A percentile compares a stretch with the other conserved stretches of the same genome.
Evolutionary conservation across 2,329 filamentous ascomycete genomes (phyloP).

Genomic region (Fusarium setosum): DNA sequence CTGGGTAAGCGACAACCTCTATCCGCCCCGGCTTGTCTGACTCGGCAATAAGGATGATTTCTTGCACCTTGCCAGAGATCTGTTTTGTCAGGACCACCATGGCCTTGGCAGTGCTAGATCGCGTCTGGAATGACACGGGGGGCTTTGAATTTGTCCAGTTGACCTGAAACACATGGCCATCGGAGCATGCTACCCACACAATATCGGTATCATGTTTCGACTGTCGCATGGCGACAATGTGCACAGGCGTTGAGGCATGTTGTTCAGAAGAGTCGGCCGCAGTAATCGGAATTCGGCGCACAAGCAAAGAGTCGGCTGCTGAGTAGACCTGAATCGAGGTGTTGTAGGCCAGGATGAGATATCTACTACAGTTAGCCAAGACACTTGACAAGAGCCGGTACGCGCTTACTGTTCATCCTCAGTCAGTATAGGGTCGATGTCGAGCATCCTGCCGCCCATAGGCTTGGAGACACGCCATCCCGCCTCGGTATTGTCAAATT

Average conservation of each 20-base stretch:
- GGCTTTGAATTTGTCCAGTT: conserved; percentile 65
- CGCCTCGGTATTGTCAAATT: conserved; percentile 46
- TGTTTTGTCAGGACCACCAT: conserved; percentile 56
- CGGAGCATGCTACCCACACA: conserved; percentile 70
- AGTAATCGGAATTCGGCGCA: conserved; percentile 74
- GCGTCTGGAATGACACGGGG: conserved; percentile 54
- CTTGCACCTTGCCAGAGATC: conserved; percentile 49
- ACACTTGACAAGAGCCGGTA: background rate
- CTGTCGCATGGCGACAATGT: conserved; percentile 56
- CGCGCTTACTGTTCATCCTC: conserved; percentile 69
- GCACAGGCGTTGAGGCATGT: conserved; percentile 40
- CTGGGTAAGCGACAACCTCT: conserved; percentile 60
- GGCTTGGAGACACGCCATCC: conserved; percentile 72
- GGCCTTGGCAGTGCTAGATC: conserved; percentile 57
- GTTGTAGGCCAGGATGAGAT: conserved; percentile 80
- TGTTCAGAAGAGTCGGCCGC: conserved; percentile 42
- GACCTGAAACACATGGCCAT: conserved; percentile 67
- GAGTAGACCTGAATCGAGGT: conserved; percentile 85
- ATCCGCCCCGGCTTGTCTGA: conserved; percentile 49
- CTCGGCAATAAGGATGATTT: conserved; percentile 62
- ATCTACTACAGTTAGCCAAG: conserved; percentile 57
- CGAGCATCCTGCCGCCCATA: conserved; percentile 73
- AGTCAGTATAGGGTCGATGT: conserved; percentile 73
- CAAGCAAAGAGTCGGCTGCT: conserved; percentile 81
- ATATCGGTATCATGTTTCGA: conserved; percentile 55